phyloP scores from a whole-genome alignment of 345 rosid genomes.

The Boechera stricta region DNA sequence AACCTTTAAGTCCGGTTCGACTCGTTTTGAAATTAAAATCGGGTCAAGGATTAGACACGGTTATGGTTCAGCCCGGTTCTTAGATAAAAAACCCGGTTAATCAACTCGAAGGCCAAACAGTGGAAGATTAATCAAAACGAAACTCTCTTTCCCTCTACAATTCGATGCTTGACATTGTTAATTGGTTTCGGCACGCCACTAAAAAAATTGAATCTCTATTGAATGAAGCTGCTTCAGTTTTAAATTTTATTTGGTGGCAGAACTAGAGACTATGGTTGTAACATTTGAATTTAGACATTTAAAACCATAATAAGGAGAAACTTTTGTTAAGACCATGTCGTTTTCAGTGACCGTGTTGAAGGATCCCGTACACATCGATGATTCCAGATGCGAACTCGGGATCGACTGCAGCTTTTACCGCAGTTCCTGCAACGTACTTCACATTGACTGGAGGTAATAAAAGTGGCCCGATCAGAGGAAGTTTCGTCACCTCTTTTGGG shows the following conservation, averaged over 20 bases:
- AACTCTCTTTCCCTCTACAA: no score
- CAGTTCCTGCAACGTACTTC: constrained; percentile 59
- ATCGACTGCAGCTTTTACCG: constrained; percentile 63
- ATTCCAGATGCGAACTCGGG: constrained; percentile 55
- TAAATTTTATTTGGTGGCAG: neutral
- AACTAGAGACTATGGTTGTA: constrained; percentile 6
- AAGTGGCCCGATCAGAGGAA: constrained; percentile 66
- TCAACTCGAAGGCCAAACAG: neutral
- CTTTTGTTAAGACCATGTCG: neutral
- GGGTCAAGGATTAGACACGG: neutral
- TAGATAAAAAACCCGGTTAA: neutral
- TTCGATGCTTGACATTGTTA: no score
- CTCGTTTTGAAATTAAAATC: neutral
- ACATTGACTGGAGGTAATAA: constrained; percentile 64
- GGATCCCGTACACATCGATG: constrained; percentile 59
- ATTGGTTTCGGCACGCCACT: no score
- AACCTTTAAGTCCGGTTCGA: neutral
- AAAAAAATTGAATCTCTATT: neutral
- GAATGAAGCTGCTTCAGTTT: neutral
- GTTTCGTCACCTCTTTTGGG: constrained; percentile 50
- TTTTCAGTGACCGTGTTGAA: constrained; percentile 42
- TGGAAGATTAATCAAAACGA: neutral
- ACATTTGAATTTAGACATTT: constrained; percentile 2
- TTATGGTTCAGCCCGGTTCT: constrained; percentile 5
- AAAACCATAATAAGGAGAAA: neutral